Conservation (phyloP, 768 basidiomycete genomes). For the Auricularia heimuer region DNA sequence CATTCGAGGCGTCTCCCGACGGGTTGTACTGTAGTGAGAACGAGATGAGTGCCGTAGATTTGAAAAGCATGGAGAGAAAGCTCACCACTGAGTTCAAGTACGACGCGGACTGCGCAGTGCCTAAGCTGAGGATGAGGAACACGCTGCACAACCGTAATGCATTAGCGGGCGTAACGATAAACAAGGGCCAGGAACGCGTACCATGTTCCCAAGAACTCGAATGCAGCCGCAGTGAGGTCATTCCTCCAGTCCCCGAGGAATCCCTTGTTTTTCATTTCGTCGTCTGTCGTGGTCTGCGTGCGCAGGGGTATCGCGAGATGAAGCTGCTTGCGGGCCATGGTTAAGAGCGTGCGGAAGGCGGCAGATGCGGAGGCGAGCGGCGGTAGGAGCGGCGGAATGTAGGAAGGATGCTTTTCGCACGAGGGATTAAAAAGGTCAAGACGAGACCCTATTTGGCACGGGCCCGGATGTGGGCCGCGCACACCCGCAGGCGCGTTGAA, state of each 20-base stretch:
- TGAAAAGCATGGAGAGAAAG: neutral
- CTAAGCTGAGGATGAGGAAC: neutral
- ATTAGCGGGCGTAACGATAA: neutral
- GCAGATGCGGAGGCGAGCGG: no score
- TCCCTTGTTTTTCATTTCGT: neutral
- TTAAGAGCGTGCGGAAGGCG: no score
- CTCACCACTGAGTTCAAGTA: neutral
- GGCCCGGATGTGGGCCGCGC: no score
- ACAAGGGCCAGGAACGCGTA: no score
- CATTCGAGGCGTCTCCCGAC: neutral
- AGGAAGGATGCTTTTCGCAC: no score
- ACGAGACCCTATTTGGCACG: no score
- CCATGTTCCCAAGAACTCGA: neutral
- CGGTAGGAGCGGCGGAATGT: no score
- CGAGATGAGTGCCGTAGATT: neutral
- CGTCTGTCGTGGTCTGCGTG: neutral
- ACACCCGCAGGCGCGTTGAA: no score
- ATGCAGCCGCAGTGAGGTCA: neutral
- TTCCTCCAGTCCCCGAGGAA: neutral
- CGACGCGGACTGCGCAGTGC: neutral
- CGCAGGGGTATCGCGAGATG: neutral
- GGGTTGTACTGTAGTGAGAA: neutral
- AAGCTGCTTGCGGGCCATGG: neutral
- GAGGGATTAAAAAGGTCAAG: no score
- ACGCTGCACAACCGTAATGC: neutral